These are phyloP conservation scores for Flaveria robusta DNA, from an alignment of 129 eudicot species.

Conservation along the genomic window DNA sequence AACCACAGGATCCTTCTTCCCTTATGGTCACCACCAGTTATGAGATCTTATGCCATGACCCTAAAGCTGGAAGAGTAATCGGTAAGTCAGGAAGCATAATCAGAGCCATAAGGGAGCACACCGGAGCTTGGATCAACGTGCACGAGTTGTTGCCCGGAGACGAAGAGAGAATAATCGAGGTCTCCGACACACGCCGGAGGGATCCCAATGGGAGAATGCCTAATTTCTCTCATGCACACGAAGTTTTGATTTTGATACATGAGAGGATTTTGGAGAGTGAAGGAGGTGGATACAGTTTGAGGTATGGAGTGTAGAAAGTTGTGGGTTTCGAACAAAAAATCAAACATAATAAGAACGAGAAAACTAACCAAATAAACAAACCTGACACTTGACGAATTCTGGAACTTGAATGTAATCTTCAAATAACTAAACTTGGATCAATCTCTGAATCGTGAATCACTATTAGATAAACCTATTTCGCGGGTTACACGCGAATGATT, in stretches of 20 bases:
- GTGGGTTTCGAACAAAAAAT: too few relatives aligned
- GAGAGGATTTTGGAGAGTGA: conserved; percentile 96
- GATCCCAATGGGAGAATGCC: conserved; percentile 98
- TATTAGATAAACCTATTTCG: too few relatives aligned
- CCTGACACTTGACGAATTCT: too few relatives aligned
- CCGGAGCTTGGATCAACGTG: conserved; percentile 96
- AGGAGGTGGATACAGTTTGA: conserved; percentile 47
- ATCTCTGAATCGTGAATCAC: too few relatives aligned
- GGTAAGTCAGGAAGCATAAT: conserved; percentile 96
- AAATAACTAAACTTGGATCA: too few relatives aligned
- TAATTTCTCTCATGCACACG: conserved; percentile 91
- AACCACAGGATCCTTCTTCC: too few relatives aligned
- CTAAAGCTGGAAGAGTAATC: conserved; percentile 92
- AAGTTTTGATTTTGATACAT: conserved; percentile 86
- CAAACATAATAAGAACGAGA: too few relatives aligned
- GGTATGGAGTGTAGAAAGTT: too few relatives aligned
- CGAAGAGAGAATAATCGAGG: conserved; percentile 95
- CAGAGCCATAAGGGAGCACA: conserved; percentile 86
- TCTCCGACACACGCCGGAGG: conserved; percentile 85
- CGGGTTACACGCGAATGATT: too few relatives aligned
- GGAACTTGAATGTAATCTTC: too few relatives aligned
- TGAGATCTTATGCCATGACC: conserved; percentile 83
- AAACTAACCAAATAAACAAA: too few relatives aligned
- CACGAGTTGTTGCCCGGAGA: conserved; percentile 83
- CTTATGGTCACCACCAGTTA: conserved; percentile 82